A percentile compares a stretch with the other conserved stretches of the same genome.
phyloP scores from a whole-genome alignment of 129 eudicot genomes.

The Mikania micrantha region DNA sequence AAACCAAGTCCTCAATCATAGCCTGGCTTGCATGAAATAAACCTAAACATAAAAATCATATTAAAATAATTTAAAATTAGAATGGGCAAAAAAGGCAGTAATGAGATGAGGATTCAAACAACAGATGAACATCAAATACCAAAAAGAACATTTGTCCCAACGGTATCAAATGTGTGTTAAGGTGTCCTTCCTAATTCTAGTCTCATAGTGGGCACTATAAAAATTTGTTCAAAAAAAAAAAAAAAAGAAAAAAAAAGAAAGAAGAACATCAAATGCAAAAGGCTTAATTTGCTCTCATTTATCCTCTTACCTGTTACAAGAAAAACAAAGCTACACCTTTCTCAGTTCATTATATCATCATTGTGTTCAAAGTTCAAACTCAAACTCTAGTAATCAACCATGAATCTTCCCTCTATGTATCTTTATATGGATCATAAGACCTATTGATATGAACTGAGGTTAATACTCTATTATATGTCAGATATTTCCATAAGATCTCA shows the following conservation, averaged over 20 bases:
- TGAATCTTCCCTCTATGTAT: conserved; percentile 16
- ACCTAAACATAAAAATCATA: too few relatives aligned
- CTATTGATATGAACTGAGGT: conserved; percentile 11
- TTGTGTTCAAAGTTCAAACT: conserved; percentile 21
- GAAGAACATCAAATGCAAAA: conserved; percentile 1
- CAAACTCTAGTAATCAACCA: background rate
- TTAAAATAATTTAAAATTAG: background rate
- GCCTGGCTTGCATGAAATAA: background rate
- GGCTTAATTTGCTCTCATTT: conserved; percentile 10
- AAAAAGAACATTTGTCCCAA: too few relatives aligned
- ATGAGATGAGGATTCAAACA: background rate
- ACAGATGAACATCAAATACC: background rate
- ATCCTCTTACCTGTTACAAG: background rate
- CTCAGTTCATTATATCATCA: conserved; percentile 6
- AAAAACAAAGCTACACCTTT: background rate
- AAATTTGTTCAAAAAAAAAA: too few relatives aligned
- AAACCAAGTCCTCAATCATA: background rate
- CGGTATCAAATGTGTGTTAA: too few relatives aligned
- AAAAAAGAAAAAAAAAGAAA: too few relatives aligned
- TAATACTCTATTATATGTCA: conserved; percentile 4
- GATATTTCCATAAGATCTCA: background rate
- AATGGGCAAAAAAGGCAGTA: background rate
- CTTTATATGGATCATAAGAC: background rate
- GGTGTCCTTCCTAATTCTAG: too few relatives aligned
- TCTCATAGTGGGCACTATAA: too few relatives aligned